Conservation (phyloP, 495 filamentous ascomycete genomes). For the Annulohypoxylon stygium region DNA sequence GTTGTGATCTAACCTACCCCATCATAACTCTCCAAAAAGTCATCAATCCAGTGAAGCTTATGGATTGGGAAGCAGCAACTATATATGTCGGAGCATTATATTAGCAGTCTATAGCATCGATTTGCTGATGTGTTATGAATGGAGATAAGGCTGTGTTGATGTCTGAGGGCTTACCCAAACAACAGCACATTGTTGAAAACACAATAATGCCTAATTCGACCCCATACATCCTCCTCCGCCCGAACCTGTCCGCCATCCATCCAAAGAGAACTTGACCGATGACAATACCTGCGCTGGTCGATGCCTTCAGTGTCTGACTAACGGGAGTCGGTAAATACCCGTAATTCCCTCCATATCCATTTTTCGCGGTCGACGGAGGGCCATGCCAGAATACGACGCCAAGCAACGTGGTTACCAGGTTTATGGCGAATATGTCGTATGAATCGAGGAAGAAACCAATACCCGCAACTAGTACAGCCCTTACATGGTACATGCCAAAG, state of each 20-base stretch:
- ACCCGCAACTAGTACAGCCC: slow-evolving; percentile 78
- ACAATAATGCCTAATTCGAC: slow-evolving; percentile 82
- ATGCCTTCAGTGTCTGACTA: slow-evolving; percentile 79
- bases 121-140: neutral
- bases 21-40: slow-evolving; percentile 86
- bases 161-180: slow-evolving; percentile 29
- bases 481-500: slow-evolving; percentile 82
- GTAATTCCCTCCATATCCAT: slow-evolving; percentile 57
- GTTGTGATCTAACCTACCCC: slow-evolving; percentile 58
- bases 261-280: slow-evolving; percentile 81
- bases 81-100: slow-evolving; percentile 47
- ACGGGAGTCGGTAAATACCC: slow-evolving; percentile 68
- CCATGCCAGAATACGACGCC: slow-evolving; percentile 80
- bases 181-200: slow-evolving; percentile 42
- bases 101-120: neutral
- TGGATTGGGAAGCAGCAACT: slow-evolving; percentile 65
- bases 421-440: slow-evolving; percentile 85
- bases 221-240: slow-evolving; percentile 83
- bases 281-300: slow-evolving; percentile 79
- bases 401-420: slow-evolving; percentile 75
- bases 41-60: slow-evolving; percentile 78
- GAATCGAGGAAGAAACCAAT: slow-evolving; percentile 85
- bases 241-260: slow-evolving; percentile 74
- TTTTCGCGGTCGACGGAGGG: slow-evolving; percentile 41
- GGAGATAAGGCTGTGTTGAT: neutral